Evolutionary conservation across 768 basidiomycete species (phyloP), one percentile per base, ranked within the genome.

Genomic region (Amanita jacksonii): DNA sequence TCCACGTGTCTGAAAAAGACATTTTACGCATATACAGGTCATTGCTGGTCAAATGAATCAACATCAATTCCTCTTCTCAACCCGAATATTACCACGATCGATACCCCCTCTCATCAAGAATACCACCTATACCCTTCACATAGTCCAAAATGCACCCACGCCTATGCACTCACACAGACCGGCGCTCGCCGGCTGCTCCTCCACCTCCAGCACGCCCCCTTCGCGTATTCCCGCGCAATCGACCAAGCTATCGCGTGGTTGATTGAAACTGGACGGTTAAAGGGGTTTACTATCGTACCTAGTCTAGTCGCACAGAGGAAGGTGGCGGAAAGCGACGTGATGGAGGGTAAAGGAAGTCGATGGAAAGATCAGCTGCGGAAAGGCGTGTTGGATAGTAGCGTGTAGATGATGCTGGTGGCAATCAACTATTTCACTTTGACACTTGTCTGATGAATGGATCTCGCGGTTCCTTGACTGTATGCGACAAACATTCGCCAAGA

Each of bases 31-130:
- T 39, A 25, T 39, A 23, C 48, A 86, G 85, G 85, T 5, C 81
- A 87, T 51, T 87, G 84, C 53, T 86, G 85, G 85, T 85, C 82
- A 16, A 65, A 85, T 47, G 84, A 88, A 59, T 60, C 73, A 1
- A 57, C 55, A 45, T 59, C 72, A 28, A 64, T 72, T 3, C 58
- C 75, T 4, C 41, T 70, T 19, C 44, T 53, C 18, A 16, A 18
- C 20, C 43, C 33, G n/a, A n/a, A n/a, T n/a, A n/a, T n/a, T n/a
- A n/a, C n/a, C n/a, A n/a, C n/a, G n/a, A n/a, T n/a, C n/a, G n/a
- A n/a, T 15, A 48, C 50, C 46, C 42, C 19, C 10, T 37, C 36
- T 20, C 30, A 36, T 18, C 41, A 16, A 58, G 31, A 45, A 13
- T 52, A 62, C 15, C 56, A 57, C 19, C 57, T 87, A 15, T 74